phyloP scores from a whole-genome alignment of 177 flowering plant genomes.

The Viscum album region DNA sequence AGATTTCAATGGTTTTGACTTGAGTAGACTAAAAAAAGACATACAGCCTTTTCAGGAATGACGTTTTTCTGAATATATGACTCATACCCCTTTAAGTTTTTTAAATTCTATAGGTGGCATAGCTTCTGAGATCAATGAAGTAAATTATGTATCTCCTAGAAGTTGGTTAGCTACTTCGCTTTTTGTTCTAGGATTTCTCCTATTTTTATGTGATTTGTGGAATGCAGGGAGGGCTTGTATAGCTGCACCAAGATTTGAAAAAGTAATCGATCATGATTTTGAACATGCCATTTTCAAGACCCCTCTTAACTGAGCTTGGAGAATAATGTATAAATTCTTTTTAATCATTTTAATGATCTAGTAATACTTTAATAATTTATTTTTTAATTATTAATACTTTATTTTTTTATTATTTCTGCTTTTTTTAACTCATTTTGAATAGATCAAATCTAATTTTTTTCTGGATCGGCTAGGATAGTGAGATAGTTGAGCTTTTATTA shows the following conservation, averaged over 20 bases:
- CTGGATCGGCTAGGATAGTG: too few species aligned
- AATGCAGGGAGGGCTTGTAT: neutral
- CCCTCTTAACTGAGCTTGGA: too few species aligned
- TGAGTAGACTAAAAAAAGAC: conserved; percentile 19
- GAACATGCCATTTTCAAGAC: too few species aligned
- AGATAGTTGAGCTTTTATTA: too few species aligned
- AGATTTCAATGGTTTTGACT: conserved; percentile 18
- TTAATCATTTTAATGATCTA: too few species aligned
- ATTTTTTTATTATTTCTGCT: too few species aligned
- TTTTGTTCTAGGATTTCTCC: neutral
- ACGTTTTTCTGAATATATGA: neutral
- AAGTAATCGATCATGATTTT: neutral
- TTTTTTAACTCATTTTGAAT: too few species aligned
- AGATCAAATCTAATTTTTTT: too few species aligned
- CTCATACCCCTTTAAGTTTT: neutral
- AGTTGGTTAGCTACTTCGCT: neutral
- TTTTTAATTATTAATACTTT: too few species aligned
- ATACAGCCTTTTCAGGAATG: conserved; percentile 12
- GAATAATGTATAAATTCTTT: neutral
- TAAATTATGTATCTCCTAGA: neutral
- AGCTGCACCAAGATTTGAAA: neutral
- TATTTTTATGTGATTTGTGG: neutral
- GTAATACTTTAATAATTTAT: too few species aligned
- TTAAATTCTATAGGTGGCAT: neutral
- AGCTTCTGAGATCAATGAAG: neutral